Conservation (phyloP, 2,329 filamentous ascomycete species). For the Capronia americana region DNA sequence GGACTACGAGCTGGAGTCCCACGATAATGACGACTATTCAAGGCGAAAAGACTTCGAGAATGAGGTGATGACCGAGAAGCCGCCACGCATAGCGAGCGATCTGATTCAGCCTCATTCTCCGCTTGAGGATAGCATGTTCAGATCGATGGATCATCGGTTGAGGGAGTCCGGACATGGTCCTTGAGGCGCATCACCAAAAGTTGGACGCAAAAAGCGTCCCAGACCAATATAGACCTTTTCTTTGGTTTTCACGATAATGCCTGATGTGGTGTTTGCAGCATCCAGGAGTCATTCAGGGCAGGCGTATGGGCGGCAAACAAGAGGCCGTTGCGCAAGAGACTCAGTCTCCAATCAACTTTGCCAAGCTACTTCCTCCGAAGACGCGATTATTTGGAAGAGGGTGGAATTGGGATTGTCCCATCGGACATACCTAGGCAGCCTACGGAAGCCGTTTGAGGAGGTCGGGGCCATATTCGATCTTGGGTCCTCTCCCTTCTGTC, state of each 20-base stretch:
- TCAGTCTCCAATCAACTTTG: not conserved
- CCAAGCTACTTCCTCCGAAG: not conserved
- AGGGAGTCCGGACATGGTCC: not conserved
- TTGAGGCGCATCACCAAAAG: not conserved
- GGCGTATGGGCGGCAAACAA: not conserved
- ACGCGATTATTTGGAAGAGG: not conserved
- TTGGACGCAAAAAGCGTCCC: not conserved
- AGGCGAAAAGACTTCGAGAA: not conserved
- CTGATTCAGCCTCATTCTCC: constrained; percentile 36
- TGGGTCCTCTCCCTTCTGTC: not conserved
- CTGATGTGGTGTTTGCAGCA: constrained; percentile 2
- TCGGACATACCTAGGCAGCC: not conserved
- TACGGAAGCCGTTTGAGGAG: not conserved
- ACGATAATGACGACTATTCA: constrained; percentile 1
- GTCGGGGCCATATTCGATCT: not conserved
- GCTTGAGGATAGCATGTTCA: constrained; percentile 26
- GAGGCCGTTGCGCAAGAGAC: too few species aligned
- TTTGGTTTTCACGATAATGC: constrained; percentile 8
- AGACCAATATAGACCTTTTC: constrained; percentile 5
- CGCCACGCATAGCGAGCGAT: constrained; percentile 37
- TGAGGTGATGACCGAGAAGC: constrained; percentile 22
- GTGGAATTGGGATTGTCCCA: not conserved
- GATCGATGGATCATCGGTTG: constrained; percentile 26
- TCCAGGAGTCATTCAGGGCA: not conserved
- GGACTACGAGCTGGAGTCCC: constrained; percentile 20